These are phyloP conservation scores for Blastobotrys capitulatus DNA, from an alignment of 1,139 yeast species.

Conservation along the genomic window DNA sequence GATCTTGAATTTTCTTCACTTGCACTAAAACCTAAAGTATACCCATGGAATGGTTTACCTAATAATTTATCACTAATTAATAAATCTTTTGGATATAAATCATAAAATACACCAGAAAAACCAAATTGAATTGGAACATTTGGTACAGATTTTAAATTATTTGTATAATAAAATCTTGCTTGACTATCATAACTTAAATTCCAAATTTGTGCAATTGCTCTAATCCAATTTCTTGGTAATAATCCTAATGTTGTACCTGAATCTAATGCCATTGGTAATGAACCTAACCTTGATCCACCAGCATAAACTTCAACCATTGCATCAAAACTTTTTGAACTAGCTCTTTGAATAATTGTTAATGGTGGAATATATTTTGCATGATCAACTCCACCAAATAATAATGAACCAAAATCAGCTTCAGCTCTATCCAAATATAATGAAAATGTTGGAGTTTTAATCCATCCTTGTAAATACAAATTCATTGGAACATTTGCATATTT, in stretches of 20 bases:
- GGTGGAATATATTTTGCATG: slow-evolving; percentile 42
- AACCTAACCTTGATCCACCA: slow-evolving; percentile 4
- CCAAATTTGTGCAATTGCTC: slow-evolving; percentile 14
- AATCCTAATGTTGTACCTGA: slow-evolving; percentile 28
- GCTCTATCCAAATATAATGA: slow-evolving; percentile 31
- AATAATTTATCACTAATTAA: slow-evolving; percentile 11
- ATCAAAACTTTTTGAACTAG: slow-evolving; percentile 15
- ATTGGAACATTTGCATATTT: slow-evolving; percentile 22
- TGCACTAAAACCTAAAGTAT: slow-evolving; percentile 18
- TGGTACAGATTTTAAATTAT: slow-evolving; percentile 9
- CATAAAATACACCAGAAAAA: slow-evolving; percentile 21
- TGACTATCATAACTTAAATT: slow-evolving; percentile 13
- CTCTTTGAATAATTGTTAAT: slow-evolving; percentile 25
- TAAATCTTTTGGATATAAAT: slow-evolving; percentile 17
- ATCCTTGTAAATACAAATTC: slow-evolving; percentile 34
- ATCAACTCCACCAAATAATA: slow-evolving; percentile 47
- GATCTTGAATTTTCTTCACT: slow-evolving; percentile 18
- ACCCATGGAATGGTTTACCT: slow-evolving; percentile 13
- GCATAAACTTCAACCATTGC: slow-evolving; percentile 10
- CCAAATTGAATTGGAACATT: slow-evolving; percentile 14
- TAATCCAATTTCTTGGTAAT: slow-evolving; percentile 17
- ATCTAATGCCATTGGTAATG: slow-evolving; percentile 19
- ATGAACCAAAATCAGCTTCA: slow-evolving; percentile 33
- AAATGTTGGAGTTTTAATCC: slow-evolving; percentile 42
- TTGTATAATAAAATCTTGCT: slow-evolving; percentile 14